Percentiles rank a stretch among this genome's conserved stretches.
Conservation (phyloP, 257 asterid species). For the Anisodus tanguticus region DNA sequence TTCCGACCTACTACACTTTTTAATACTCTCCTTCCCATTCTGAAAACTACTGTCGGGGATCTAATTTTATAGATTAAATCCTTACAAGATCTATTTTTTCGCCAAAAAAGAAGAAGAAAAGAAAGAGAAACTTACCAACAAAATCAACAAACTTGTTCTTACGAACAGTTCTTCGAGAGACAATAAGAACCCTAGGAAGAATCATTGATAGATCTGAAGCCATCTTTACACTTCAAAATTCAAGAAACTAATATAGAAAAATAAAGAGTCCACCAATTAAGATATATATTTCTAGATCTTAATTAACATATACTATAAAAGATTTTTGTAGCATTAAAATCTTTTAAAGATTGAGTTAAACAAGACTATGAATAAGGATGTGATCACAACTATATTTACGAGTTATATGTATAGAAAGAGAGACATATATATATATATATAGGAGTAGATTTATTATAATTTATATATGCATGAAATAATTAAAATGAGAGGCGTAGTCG, state of each 20-base stretch:
- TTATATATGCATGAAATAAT: neutral
- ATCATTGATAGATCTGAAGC: slow-evolving; percentile 57
- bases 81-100: too few relatives aligned
- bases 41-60: slow-evolving; percentile 24
- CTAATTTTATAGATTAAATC: too few relatives aligned
- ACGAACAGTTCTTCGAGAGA: slow-evolving; percentile 66
- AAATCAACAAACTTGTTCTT: slow-evolving; percentile 81
- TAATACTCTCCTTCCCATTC: neutral
- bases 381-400: neutral
- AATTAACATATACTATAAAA: neutral
- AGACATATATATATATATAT: neutral
- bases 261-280: neutral
- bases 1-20: neutral
- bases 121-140: slow-evolving; percentile 51
- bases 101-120: neutral
- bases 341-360: neutral
- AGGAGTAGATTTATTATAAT: too few relatives aligned
- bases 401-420: neutral
- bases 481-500: slow-evolving; percentile 1
- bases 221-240: slow-evolving; percentile 27
- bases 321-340: neutral
- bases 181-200: slow-evolving; percentile 73
- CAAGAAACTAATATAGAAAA: neutral
- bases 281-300: neutral
- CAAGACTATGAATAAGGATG: neutral